Evolutionary conservation across 2,329 filamentous ascomycete genomes (phyloP).

Genomic region (Colletotrichum tanaceti): DNA sequence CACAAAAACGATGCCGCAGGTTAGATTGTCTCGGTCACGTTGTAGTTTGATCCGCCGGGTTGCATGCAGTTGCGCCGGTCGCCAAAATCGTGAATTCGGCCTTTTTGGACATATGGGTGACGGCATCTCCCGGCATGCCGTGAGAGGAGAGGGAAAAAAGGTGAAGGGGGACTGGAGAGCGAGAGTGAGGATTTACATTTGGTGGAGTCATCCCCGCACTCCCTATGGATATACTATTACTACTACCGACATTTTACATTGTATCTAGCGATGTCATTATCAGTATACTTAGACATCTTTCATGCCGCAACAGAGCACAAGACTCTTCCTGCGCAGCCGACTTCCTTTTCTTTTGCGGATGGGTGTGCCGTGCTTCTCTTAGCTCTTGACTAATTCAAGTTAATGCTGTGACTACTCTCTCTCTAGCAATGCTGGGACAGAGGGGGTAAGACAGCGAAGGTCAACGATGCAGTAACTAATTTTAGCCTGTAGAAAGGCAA

Average conservation of each 20-base stretch:
- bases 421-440: no score
- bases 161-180: background rate
- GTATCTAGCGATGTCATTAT: constrained; percentile 40
- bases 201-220: constrained; percentile 37
- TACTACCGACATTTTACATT: constrained; percentile 40
- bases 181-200: constrained; percentile 28
- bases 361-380: background rate
- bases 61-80: constrained; percentile 38
- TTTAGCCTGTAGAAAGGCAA: no score
- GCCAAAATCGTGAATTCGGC: constrained; percentile 22
- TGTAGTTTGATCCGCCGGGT: constrained; percentile 30
- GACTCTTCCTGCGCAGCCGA: constrained; percentile 24
- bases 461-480: background rate
- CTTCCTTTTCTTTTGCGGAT: background rate
- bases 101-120: constrained; percentile 8
- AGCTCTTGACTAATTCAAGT: background rate
- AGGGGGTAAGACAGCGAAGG: no score
- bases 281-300: constrained; percentile 39
- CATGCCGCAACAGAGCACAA: constrained; percentile 22
- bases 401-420: no score
- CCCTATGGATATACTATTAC: constrained; percentile 40
- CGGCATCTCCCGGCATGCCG: constrained; percentile 16
- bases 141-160: constrained; percentile 17
- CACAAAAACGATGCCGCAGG: background rate
- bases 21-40: constrained; percentile 8